These are phyloP conservation scores for Ustilago crameri DNA, from an alignment of 1,284 basidiomycete species.

Conservation along the genomic window DNA sequence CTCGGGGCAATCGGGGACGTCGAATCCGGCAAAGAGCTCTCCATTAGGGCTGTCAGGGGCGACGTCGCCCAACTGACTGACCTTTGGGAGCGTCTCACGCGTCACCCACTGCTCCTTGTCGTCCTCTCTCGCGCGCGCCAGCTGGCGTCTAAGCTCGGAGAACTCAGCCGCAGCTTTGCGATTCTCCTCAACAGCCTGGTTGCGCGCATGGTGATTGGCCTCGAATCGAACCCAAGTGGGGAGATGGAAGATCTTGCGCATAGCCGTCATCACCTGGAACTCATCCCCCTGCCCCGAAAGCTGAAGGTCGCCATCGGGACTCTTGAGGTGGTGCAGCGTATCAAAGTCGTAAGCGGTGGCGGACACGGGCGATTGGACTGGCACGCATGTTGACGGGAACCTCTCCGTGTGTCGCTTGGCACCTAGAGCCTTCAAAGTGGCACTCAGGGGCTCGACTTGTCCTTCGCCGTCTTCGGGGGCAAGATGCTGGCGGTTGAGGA, in stretches of 20 bases:
- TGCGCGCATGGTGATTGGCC: conserved; percentile 22
- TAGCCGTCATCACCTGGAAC: conserved; percentile 19
- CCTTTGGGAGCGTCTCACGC: conserved; percentile 12
- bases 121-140: neutral
- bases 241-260: conserved; percentile 20
- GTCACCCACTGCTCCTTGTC: neutral
- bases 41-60: conserved; percentile 41
- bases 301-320: conserved; percentile 4
- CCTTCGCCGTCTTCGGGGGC: neutral
- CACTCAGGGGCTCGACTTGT: conserved; percentile 29
- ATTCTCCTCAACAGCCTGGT: conserved; percentile 5
- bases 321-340: neutral
- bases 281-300: neutral
- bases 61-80: conserved; percentile 13
- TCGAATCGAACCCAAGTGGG: conserved; percentile 32
- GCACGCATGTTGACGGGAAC: conserved; percentile 15
- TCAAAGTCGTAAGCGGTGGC: neutral
- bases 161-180: conserved; percentile 11
- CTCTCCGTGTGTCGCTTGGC: conserved; percentile 26
- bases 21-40: conserved; percentile 30
- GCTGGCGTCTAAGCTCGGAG: neutral
- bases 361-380: conserved; percentile 3
- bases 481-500: neutral
- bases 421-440: conserved; percentile 34
- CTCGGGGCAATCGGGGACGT: neutral